phyloP scores from a whole-genome alignment of 2,329 filamentous ascomycete genomes.

The Talaromyces sp. region DNA sequence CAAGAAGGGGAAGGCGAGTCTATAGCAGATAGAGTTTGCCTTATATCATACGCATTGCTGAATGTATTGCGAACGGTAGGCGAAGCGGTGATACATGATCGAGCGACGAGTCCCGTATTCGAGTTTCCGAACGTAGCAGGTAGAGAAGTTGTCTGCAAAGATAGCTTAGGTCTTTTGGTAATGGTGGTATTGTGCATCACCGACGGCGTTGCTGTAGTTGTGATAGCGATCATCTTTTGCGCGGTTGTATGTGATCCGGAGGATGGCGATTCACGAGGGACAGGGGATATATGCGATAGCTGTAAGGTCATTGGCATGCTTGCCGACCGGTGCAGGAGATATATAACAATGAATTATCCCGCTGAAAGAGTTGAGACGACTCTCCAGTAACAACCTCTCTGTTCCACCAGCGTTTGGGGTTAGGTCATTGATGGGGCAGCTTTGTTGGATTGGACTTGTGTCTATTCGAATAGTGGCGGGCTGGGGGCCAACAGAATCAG shows the following conservation, averaged over 20 bases:
- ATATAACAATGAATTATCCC: not conserved
- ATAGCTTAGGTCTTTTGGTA: constrained; percentile 52
- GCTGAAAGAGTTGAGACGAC: not conserved
- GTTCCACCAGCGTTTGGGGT: not conserved
- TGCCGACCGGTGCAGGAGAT: not conserved
- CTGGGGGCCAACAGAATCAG: constrained; percentile 7
- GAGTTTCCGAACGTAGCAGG: constrained; percentile 49
- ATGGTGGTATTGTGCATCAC: constrained; percentile 16
- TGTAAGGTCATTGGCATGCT: constrained; percentile 16
- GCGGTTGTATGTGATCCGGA: constrained; percentile 13
- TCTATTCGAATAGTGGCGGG: not conserved
- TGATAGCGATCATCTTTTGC: constrained; percentile 14
- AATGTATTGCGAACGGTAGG: constrained; percentile 60
- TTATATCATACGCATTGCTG: constrained; percentile 52
- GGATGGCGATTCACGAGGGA: constrained; percentile 13
- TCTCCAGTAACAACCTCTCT: constrained; percentile 8
- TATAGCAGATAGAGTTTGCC: constrained; percentile 34
- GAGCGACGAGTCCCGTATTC: constrained; percentile 7
- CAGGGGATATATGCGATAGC: constrained; percentile 11
- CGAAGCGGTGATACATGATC: constrained; percentile 41
- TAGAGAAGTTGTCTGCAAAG: constrained; percentile 52
- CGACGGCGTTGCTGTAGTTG: constrained; percentile 13
- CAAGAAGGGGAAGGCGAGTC: constrained; percentile 31
- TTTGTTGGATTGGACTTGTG: not conserved
- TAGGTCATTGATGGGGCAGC: constrained; percentile 6